Conservation (phyloP, 768 basidiomycete species). For the Holtermanniella nyarrowii region DNA sequence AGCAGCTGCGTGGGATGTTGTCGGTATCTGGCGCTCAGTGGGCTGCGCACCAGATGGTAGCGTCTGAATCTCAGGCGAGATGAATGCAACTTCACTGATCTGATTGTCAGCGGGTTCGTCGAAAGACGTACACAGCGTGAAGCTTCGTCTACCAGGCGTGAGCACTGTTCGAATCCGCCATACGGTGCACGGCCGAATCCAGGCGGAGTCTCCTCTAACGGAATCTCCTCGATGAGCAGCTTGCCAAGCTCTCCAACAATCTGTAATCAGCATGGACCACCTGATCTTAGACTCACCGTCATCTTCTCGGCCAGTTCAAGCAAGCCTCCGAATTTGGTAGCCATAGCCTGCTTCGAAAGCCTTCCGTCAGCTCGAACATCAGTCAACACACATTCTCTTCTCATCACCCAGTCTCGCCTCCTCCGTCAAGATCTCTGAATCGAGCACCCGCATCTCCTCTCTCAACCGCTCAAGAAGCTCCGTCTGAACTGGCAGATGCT, state of each 20-base stretch:
- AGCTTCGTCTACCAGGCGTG: slow-evolving; percentile 56
- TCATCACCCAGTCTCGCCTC: slow-evolving; percentile 73
- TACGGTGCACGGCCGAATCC: slow-evolving; percentile 68
- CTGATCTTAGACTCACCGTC: slow-evolving; percentile 37
- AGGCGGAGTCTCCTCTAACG: slow-evolving; percentile 67
- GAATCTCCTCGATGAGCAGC: slow-evolving; percentile 57
- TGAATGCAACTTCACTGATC: neutral
- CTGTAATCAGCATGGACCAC: slow-evolving; percentile 21
- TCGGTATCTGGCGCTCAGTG: too few species aligned
- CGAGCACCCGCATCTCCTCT: slow-evolving; percentile 62
- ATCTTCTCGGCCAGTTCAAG: slow-evolving; percentile 78
- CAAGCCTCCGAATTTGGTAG: slow-evolving; percentile 76
- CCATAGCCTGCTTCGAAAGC: slow-evolving; percentile 59
- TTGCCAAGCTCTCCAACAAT: slow-evolving; percentile 50
- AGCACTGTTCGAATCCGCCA: slow-evolving; percentile 52
- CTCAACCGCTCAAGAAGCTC: slow-evolving; percentile 60
- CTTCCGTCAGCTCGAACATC: slow-evolving; percentile 8
- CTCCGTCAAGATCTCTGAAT: slow-evolving; percentile 71
- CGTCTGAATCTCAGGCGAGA: slow-evolving; percentile 9
- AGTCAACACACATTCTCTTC: slow-evolving; percentile 50
- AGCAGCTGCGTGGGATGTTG: too few species aligned
- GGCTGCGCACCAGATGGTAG: slow-evolving; percentile 24
- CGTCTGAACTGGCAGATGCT: slow-evolving; percentile 63
- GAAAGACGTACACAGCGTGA: slow-evolving; percentile 38
- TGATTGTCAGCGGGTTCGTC: slow-evolving; percentile 6